Percentiles rank a stretch among this genome's conserved stretches.
phyloP scores from a whole-genome alignment of 2,329 filamentous ascomycete species.

The Ophiocordyceps robertsii region DNA sequence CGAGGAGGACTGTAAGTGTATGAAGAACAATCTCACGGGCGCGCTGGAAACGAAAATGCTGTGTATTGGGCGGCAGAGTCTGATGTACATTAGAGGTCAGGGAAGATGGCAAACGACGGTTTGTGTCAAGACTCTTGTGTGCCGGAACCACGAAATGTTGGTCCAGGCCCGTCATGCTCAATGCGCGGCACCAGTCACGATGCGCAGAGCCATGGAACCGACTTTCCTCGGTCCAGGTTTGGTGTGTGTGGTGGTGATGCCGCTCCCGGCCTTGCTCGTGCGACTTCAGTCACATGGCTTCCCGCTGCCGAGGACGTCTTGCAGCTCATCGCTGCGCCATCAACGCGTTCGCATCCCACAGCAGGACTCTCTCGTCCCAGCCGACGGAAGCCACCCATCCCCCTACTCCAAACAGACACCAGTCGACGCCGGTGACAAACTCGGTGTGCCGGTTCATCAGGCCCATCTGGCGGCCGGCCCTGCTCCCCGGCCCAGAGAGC shows the following conservation, averaged over 20 bases:
- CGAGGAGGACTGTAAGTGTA: not conserved
- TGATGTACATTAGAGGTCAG: not conserved
- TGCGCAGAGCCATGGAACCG: too few relatives aligned
- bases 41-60: not conserved
- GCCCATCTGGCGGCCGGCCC: conserved; percentile 59
- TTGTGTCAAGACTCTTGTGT: not conserved
- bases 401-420: conserved; percentile 91
- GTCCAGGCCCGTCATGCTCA: too few relatives aligned
- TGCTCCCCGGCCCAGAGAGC: conserved; percentile 20
- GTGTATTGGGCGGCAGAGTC: not conserved
- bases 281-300: not conserved
- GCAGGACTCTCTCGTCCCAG: conserved; percentile 82
- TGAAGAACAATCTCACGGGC: not conserved
- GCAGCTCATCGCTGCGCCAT: conserved; percentile 13
- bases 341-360: conserved; percentile 71
- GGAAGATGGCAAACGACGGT: not conserved
- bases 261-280: too few relatives aligned
- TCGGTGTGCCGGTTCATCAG: conserved; percentile 90
- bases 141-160: too few relatives aligned
- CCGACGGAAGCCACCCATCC: conserved; percentile 92
- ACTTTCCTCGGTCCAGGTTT: not conserved
- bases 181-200: too few relatives aligned
- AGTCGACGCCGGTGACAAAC: conserved; percentile 92
- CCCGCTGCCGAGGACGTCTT: not conserved
- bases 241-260: too few relatives aligned